Evolutionary conservation across 768 basidiomycete species (phyloP), one percentile per base, ranked within the genome.

Genomic region (Boletus subparvulus): DNA sequence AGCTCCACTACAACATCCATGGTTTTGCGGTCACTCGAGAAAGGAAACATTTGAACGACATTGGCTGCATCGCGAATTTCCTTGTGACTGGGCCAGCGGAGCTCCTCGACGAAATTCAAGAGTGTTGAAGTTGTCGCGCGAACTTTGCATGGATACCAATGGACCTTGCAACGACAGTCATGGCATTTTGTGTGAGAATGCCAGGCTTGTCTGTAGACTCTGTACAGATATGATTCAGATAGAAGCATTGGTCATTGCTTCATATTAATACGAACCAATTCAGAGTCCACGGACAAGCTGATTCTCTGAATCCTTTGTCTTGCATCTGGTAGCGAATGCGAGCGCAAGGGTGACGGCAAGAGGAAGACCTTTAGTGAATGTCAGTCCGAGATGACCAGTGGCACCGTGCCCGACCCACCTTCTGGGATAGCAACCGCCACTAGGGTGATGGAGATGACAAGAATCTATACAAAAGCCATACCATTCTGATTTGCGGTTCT

Each of bases 171-270:
- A 99, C 96, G 61, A 98, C 92, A 11, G 88, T 85, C 97, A 98
- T 99, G 62, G 76, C 77, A 75, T 98, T 98, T 68, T 92, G 88
- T 0, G 97, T 99, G 24, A 99, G 86, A 10, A 96, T 98, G 37
- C 96, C 96, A 2, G 94, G 96, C 77, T 96, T 94, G 79, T n/a
- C n/a, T n/a, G n/a, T n/a, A n/a, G n/a, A n/a, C n/a, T n/a, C n/a
- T n/a, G n/a, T n/a, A n/a, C n/a, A n/a, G n/a, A n/a, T n/a, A n/a
- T n/a, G n/a, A n/a, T n/a, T n/a, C n/a, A n/a, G n/a, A n/a, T n/a
- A n/a, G n/a, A n/a, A n/a, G n/a, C n/a, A 65, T 98, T 98, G 21
- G 92, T 96, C 96, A 98, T 98, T 0, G 94, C 98, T 75, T 99
- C 97, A 73, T 96, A 98, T 11, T 94, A 94, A 8, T n/a, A n/a